Percentiles rank a stretch among this genome's conserved stretches.
phyloP scores from a whole-genome alignment of 2,329 filamentous ascomycete species.

The Ascochyta clinopodiicola region DNA sequence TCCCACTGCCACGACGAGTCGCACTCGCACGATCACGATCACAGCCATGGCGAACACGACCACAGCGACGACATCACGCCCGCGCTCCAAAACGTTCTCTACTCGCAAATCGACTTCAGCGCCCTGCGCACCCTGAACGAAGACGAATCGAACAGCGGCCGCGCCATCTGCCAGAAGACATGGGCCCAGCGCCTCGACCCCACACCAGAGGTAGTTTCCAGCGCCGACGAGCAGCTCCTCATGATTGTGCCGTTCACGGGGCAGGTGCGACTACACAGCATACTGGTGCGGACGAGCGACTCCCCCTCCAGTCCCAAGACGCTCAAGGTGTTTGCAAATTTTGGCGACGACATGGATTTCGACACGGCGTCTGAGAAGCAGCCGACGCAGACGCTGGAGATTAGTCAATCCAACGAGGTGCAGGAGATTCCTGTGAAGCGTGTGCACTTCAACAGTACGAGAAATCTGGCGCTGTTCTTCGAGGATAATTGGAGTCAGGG shows the following conservation, averaged over 20 bases:
- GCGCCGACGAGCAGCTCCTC: slow-evolving; percentile 91
- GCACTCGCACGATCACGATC: slow-evolving; percentile 59
- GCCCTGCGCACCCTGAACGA: slow-evolving; percentile 87
- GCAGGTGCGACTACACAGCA: slow-evolving; percentile 88
- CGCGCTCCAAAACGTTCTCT: slow-evolving; percentile 87
- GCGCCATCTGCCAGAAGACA: slow-evolving; percentile 83
- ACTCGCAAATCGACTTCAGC: slow-evolving; percentile 90
- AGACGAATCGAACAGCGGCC: slow-evolving; percentile 69
- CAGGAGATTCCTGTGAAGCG: slow-evolving; percentile 89
- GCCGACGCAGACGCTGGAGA: slow-evolving; percentile 77
- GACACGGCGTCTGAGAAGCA: slow-evolving; percentile 70
- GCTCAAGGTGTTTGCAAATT: slow-evolving; percentile 87
- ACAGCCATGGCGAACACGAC: slow-evolving; percentile 78
- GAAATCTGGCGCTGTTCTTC: slow-evolving; percentile 83
- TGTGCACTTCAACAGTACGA: slow-evolving; percentile 87
- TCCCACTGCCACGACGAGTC: slow-evolving; percentile 35
- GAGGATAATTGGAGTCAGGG: slow-evolving; percentile 83
- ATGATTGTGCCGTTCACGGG: slow-evolving; percentile 93
- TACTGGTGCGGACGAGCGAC: slow-evolving; percentile 81
- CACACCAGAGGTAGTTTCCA: slow-evolving; percentile 79
- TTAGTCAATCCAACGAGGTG: slow-evolving; percentile 79
- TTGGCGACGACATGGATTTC: slow-evolving; percentile 80
- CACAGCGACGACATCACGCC: slow-evolving; percentile 93
- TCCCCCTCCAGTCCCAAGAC: slow-evolving; percentile 77
- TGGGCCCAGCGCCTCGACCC: slow-evolving; percentile 80